A percentile compares a stretch with the other conserved stretches of the same genome.
Conservation (phyloP, 2,329 filamentous ascomycete genomes). For the Fusarium decemcellulare region DNA sequence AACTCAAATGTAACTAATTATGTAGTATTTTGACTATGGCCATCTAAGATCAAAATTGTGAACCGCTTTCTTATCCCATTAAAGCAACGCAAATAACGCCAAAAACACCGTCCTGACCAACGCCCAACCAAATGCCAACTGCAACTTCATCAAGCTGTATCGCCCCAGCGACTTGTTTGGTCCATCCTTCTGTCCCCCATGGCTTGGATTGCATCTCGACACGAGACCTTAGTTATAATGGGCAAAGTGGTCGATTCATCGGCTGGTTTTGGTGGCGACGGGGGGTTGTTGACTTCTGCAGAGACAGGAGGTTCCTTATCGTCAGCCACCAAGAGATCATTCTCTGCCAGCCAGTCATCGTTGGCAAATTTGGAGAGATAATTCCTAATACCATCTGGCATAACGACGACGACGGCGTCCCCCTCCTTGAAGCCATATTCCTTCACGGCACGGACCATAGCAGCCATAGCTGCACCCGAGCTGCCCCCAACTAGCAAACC, state of each 20-base stretch:
- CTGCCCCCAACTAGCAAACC: constrained; percentile 92
- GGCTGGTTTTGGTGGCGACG: not conserved
- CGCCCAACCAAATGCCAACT: too few relatives aligned
- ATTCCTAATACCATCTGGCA: constrained; percentile 95
- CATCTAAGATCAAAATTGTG: too few relatives aligned
- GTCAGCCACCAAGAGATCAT: constrained; percentile 54
- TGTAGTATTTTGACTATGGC: too few relatives aligned
- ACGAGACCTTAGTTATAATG: too few relatives aligned
- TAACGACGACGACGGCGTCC: constrained; percentile 88
- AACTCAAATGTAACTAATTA: too few relatives aligned
- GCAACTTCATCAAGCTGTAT: too few relatives aligned
- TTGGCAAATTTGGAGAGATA: constrained; percentile 98
- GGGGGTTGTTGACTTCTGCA: not conserved
- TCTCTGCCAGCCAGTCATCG: constrained; percentile 97
- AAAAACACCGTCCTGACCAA: too few relatives aligned
- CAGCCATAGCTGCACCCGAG: constrained; percentile 90
- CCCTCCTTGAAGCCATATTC: constrained; percentile 81
- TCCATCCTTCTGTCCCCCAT: too few relatives aligned
- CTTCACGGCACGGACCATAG: constrained; percentile 79
- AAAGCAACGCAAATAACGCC: too few relatives aligned
- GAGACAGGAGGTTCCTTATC: not conserved
- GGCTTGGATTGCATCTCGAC: too few relatives aligned
- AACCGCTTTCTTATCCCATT: too few relatives aligned
- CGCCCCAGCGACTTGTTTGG: too few relatives aligned
- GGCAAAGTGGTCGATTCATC: not conserved